A percentile compares a stretch with the other conserved stretches of the same genome.
phyloP scores from a whole-genome alignment of 352 stramenopile species.

The Globisporangium paddicum region DNA sequence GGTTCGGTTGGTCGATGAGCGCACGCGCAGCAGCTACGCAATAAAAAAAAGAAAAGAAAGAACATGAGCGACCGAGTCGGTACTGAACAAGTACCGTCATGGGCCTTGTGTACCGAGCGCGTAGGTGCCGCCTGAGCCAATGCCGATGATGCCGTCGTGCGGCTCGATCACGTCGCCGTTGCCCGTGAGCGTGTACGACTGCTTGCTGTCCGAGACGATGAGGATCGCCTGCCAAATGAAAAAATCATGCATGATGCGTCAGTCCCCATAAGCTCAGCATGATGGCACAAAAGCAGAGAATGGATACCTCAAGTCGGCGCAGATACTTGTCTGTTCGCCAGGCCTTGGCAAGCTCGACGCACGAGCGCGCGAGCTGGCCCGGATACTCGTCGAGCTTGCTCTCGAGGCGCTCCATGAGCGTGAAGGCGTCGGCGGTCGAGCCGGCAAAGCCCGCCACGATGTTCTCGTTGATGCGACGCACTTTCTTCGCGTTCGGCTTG shows the following conservation, averaged over 20 bases:
- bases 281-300: too few relatives aligned
- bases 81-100: too few relatives aligned
- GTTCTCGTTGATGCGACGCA: conserved; percentile 92
- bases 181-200: conserved; percentile 96
- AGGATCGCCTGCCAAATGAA: conserved; percentile 61
- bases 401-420: conserved; percentile 97
- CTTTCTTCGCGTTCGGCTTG: conserved; percentile 98
- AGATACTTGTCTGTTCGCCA: conserved; percentile 99
- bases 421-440: conserved; percentile 97
- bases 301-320: conserved; percentile 90
- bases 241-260: neutral
- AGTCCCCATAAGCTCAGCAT: neutral
- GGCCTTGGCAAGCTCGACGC: conserved; percentile 98
- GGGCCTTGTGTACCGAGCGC: conserved; percentile 92
- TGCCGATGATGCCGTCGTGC: conserved; percentile 94
- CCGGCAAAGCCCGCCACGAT: conserved; percentile 97
- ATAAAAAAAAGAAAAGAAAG: conserved; percentile 4
- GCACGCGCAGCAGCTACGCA: conserved; percentile 82
- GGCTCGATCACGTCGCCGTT: conserved; percentile 98
- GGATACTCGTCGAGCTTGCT: conserved; percentile 98
- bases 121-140: conserved; percentile 92
- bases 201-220: conserved; percentile 95
- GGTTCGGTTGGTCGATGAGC: conserved; percentile 91
- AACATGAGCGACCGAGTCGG: too few relatives aligned
- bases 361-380: conserved; percentile 94